These are phyloP conservation scores for Vitis rupestris DNA, from an alignment of 164 flowering plant genomes.

Conservation along the genomic window DNA sequence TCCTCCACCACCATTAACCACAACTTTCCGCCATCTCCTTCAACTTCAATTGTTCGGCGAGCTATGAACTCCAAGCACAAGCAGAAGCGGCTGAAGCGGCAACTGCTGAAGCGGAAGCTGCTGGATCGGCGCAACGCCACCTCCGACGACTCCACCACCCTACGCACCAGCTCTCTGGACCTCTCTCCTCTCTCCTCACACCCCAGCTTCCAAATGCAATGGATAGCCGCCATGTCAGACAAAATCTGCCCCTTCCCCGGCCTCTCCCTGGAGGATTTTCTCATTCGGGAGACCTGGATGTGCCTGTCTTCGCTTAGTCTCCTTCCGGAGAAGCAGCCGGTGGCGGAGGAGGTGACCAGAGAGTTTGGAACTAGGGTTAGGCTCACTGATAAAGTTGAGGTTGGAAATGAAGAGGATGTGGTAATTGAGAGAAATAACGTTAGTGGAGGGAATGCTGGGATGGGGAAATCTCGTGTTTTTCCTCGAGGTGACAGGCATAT, in stretches of 20 bases:
- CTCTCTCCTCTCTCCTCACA: not conserved
- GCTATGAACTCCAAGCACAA: conserved; percentile 3
- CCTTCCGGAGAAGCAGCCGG: not conserved
- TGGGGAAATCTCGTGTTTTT: too few relatives aligned
- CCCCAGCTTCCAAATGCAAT: conserved; percentile 55
- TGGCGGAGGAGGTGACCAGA: too few relatives aligned
- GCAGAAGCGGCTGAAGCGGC: conserved; percentile 13
- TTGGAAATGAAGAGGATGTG: conserved; percentile 1
- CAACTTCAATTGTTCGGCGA: too few relatives aligned
- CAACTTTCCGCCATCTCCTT: too few relatives aligned
- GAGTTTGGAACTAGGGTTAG: not conserved
- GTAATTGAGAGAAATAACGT: conserved; percentile 15
- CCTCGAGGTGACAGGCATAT: too few relatives aligned
- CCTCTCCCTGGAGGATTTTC: conserved; percentile 46
- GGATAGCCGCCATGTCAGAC: conserved; percentile 48
- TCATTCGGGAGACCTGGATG: conserved; percentile 13
- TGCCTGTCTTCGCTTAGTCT: not conserved
- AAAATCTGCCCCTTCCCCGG: conserved; percentile 42
- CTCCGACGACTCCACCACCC: not conserved
- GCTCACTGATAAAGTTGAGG: too few relatives aligned
- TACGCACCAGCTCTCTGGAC: conserved; percentile 25
- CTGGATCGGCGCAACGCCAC: conserved; percentile 58
- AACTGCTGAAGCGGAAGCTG: conserved; percentile 26
- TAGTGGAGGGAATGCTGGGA: conserved; percentile 11
- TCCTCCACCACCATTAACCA: too few relatives aligned